Conservation (phyloP, 202 grass and related monocot species). For the Dendrocalamus latiflorus region DNA sequence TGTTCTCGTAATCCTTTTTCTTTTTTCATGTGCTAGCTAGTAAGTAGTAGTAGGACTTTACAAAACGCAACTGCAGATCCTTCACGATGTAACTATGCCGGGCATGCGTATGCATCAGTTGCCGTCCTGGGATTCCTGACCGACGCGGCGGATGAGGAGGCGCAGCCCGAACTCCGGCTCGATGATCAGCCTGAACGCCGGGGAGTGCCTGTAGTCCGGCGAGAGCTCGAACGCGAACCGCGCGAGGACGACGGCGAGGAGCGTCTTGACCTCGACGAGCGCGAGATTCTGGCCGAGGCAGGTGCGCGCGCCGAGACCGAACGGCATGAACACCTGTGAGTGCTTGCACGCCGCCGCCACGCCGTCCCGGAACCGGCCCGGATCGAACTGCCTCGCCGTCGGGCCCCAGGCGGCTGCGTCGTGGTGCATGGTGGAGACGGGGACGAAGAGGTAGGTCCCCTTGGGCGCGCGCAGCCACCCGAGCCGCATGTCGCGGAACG, state of each 20-base stretch:
- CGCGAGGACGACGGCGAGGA: slow-evolving; percentile 44
- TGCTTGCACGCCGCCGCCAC: slow-evolving; percentile 53
- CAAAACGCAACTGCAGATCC: neutral
- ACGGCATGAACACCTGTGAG: slow-evolving; percentile 66
- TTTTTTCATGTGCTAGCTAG: slow-evolving; percentile 12
- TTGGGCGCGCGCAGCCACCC: slow-evolving; percentile 44
- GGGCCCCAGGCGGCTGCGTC: slow-evolving; percentile 58
- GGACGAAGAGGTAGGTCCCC: slow-evolving; percentile 67
- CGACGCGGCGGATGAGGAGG: slow-evolving; percentile 42
- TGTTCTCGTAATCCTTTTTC: neutral
- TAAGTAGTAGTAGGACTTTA: neutral
- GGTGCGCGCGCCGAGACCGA: slow-evolving; percentile 65
- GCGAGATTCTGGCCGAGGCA: slow-evolving; percentile 79
- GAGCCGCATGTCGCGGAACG: slow-evolving; percentile 57
- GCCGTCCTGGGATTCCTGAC: neutral
- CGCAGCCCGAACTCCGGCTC: slow-evolving; percentile 73
- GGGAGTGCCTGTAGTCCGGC: slow-evolving; percentile 59
- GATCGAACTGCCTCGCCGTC: slow-evolving; percentile 50
- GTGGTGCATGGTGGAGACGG: slow-evolving; percentile 72
- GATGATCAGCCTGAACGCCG: slow-evolving; percentile 60
- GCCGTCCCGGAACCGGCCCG: slow-evolving; percentile 41
- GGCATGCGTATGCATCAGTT: neutral
- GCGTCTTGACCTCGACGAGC: slow-evolving; percentile 70
- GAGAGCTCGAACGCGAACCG: slow-evolving; percentile 50
- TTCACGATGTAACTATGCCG: neutral